Percentiles rank a stretch among this genome's conserved stretches.
These are phyloP conservation scores for Monosporascus sp. DNA, from an alignment of 2,329 filamentous ascomycete species.

Conservation along the genomic window DNA sequence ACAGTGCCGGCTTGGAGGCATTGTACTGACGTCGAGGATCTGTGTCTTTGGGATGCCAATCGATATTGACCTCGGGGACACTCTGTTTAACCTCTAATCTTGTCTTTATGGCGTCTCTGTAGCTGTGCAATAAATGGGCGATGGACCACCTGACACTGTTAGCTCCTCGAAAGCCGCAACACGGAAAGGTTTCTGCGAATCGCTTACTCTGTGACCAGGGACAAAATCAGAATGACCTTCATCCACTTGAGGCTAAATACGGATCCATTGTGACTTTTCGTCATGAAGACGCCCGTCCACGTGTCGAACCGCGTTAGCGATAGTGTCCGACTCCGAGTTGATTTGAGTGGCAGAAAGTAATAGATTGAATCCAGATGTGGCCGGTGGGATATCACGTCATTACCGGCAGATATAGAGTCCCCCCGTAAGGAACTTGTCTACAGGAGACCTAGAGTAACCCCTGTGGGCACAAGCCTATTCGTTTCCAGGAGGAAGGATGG, in stretches of 20 bases:
- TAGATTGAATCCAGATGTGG: not conserved
- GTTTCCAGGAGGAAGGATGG: too few relatives aligned
- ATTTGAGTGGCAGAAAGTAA: not conserved
- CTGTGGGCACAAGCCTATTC: too few relatives aligned
- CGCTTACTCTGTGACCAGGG: constrained; percentile 33
- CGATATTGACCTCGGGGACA: constrained; percentile 31
- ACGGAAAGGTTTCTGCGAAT: not conserved
- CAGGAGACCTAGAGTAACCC: not conserved
- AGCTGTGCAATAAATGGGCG: constrained; percentile 37
- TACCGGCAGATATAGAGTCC: not conserved
- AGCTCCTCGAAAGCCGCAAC: not conserved
- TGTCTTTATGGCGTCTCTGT: constrained; percentile 36
- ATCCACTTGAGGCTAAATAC: constrained; percentile 28
- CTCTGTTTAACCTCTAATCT: constrained; percentile 33
- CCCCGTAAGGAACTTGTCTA: not conserved
- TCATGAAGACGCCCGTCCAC: not conserved
- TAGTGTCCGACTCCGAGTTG: not conserved
- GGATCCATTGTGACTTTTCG: not conserved
- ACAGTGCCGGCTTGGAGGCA: constrained; percentile 43
- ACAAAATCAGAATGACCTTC: constrained; percentile 29
- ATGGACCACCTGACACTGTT: constrained; percentile 39
- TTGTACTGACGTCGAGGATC: constrained; percentile 36
- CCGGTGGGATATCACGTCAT: not conserved
- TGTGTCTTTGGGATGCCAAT: constrained; percentile 26
- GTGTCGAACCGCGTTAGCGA: not conserved